These are phyloP conservation scores for Musa troglodytarum DNA, from an alignment of 176 grass and related monocot genomes.

Conservation along the genomic window DNA sequence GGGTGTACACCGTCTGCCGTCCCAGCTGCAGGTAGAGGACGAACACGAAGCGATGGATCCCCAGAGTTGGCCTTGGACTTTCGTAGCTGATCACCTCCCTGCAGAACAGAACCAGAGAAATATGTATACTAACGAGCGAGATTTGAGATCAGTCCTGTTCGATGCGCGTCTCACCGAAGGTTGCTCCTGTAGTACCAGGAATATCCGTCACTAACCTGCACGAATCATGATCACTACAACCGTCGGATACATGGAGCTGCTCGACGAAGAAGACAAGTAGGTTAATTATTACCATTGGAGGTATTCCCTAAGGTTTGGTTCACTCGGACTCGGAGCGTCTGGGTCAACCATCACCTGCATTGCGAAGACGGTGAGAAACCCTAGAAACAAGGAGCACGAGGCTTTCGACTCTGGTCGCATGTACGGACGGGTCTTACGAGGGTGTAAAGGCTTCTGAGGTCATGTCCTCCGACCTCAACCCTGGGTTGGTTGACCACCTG, in stretches of 20 bases:
- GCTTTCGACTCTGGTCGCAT: too few species aligned
- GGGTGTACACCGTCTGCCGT: constrained; percentile 49
- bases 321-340: constrained; percentile 40
- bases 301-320: constrained; percentile 38
- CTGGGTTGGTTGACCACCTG: constrained; percentile 57
- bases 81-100: constrained; percentile 78
- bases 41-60: constrained; percentile 84
- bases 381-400: too few species aligned
- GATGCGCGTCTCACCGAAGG: constrained; percentile 34
- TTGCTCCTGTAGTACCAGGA: constrained; percentile 45
- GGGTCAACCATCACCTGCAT: constrained; percentile 41
- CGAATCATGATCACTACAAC: too few species aligned
- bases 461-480: constrained; percentile 62
- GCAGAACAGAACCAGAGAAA: not conserved
- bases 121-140: not conserved
- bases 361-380: not conserved
- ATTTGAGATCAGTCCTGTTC: too few species aligned
- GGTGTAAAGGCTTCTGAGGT: constrained; percentile 79
- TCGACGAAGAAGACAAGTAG: too few species aligned
- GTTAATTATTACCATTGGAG: constrained; percentile 23
- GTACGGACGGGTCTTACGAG: constrained; percentile 33
- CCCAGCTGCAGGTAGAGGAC: constrained; percentile 69
- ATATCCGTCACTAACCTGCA: constrained; percentile 89
- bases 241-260: too few species aligned
- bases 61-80: constrained; percentile 56